Evolutionary conservation across 768 basidiomycete species (phyloP), one percentile per base, ranked within the genome.

Genomic region (Xerocomus potaroensis): DNA sequence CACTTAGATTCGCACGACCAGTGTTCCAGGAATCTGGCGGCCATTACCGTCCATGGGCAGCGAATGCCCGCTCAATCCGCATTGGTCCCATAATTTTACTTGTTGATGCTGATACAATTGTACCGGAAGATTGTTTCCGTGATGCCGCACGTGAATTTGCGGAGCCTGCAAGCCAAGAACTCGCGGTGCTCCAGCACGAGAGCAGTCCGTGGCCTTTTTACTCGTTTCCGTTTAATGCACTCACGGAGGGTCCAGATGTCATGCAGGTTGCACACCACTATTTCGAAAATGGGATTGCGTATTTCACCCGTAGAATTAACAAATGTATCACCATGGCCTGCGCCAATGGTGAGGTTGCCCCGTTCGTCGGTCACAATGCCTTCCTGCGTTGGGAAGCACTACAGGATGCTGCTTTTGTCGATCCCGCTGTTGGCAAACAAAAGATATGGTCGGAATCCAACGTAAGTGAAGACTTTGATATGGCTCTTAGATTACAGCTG

Each of bases 191-290:
- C 43, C 91, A 94, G 61, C 91, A 95, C 61, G 87, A 87, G 58
- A 90, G 87, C 5, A 87, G 83, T 81, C 53, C 43, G 71, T 61
- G n/a, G 75, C 79, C 53, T 51, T 67, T 55, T 23, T 42, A 26
- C 47, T 21, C 21, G 8, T 45, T 18, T 24, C 37, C 26, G 45
- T 16, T 18, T 14, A 14, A 29, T 29, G 11, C 47, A 39, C 38
- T 54, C 45, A 56, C 42, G 33, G 34, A 41, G 12, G n/a, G 22
- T 8, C 29, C 47, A 80, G 87, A 90, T 56, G 90, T 93, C 55
- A 90, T 92, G 84, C 88, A 93, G 65, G 89, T 91, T 45, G 89
- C 84, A 0, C 73, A 86, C 63, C 84, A 91, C 65, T 93, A 87
- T 68, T 93, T 94, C 58, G 91, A 95, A 62, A 91, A 91, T 55